A percentile compares a stretch with the other conserved stretches of the same genome.
These are phyloP conservation scores for Acer saccharum DNA, from an alignment of 345 rosid genomes.

Conservation along the genomic window DNA sequence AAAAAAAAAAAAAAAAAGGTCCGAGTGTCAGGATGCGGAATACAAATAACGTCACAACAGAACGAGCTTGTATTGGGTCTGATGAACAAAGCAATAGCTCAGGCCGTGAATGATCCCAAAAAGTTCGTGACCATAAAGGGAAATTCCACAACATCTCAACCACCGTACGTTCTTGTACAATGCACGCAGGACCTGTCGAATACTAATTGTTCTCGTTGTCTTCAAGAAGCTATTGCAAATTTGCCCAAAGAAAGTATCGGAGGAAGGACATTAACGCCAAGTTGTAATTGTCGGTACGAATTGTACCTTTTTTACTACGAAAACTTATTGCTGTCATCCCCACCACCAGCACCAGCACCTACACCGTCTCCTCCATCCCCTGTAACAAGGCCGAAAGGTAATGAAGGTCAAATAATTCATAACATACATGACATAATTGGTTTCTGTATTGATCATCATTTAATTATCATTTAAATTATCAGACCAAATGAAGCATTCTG, in stretches of 20 bases:
- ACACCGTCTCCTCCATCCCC: too few species aligned
- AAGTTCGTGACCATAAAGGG: constrained; percentile 17
- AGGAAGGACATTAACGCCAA: constrained; percentile 20
- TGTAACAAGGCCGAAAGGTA: not conserved
- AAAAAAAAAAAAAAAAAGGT: too few species aligned
- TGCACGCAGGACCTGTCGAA: constrained; percentile 38
- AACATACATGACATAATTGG: not conserved
- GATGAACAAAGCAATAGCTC: not conserved
- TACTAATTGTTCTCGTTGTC: constrained; percentile 22
- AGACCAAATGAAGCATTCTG: not conserved
- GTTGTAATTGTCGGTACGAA: constrained; percentile 30
- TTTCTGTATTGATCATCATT: too few species aligned
- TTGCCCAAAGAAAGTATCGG: constrained; percentile 6
- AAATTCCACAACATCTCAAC: not conserved
- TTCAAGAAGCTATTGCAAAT: not conserved
- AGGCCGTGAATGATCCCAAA: not conserved
- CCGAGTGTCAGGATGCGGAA: not conserved
- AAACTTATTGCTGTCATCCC: not conserved
- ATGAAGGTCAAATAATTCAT: not conserved
- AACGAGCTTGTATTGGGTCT: not conserved
- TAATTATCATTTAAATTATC: constrained; percentile 1
- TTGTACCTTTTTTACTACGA: constrained; percentile 22
- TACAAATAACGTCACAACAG: too few species aligned
- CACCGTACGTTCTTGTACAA: constrained; percentile 23
- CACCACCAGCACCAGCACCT: too few species aligned